phyloP scores from a whole-genome alignment of 768 basidiomycete species.

The Boletus tylopilopsis region DNA sequence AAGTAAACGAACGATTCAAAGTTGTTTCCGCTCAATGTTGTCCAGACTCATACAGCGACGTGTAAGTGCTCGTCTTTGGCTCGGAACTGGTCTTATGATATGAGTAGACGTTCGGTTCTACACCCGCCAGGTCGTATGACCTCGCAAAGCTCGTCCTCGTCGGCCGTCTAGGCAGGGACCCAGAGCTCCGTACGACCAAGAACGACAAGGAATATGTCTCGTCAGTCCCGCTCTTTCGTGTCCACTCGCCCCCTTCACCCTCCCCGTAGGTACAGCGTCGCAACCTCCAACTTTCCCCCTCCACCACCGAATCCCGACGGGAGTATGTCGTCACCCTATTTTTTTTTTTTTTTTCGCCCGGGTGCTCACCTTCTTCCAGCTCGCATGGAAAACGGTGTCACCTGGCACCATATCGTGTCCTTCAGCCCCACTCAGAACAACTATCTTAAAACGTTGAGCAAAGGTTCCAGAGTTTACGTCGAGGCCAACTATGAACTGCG shows the following conservation, averaged over 20 bases:
- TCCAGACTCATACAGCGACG: constrained; percentile 47
- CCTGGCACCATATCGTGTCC: constrained; percentile 76
- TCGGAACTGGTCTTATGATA: not conserved
- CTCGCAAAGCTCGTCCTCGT: constrained; percentile 75
- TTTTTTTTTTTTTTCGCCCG: too few relatives aligned
- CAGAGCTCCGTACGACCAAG: constrained; percentile 65
- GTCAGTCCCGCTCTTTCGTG: constrained; percentile 39
- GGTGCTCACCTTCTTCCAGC: constrained; percentile 35
- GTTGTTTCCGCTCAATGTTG: too few relatives aligned
- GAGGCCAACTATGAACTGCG: constrained; percentile 77
- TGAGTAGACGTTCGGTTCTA: constrained; percentile 62
- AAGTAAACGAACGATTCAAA: constrained; percentile 8
- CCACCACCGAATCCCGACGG: constrained; percentile 59
- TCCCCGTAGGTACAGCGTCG: constrained; percentile 64
- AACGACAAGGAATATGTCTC: constrained; percentile 74
- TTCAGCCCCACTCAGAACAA: constrained; percentile 61
- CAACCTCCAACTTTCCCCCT: constrained; percentile 60
- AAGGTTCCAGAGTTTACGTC: constrained; percentile 75
- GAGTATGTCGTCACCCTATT: constrained; percentile 38
- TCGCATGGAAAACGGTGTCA: constrained; percentile 48
- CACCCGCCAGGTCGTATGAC: constrained; percentile 50
- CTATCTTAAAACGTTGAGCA: constrained; percentile 60
- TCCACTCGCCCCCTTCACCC: not conserved
- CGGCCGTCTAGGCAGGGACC: constrained; percentile 68
- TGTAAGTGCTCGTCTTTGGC: constrained; percentile 36